Conservation (phyloP, 306 rosid genomes). For the Vigna hirtella region DNA sequence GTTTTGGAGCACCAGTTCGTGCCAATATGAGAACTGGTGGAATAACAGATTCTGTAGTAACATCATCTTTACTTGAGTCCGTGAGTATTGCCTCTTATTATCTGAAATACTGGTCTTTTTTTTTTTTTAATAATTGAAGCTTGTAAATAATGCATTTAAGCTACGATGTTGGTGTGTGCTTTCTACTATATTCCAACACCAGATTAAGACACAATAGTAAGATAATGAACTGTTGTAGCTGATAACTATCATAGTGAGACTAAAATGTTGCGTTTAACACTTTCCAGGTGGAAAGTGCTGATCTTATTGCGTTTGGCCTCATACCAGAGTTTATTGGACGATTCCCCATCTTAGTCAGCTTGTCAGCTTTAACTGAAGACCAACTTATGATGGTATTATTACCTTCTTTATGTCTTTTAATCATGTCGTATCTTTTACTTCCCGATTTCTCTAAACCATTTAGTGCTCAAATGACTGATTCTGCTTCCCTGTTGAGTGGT, state of each 20-base stretch:
- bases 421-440: constrained; percentile 8
- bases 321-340: constrained; percentile 99
- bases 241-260: constrained; percentile 39
- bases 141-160: constrained; percentile 24
- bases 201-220: neutral
- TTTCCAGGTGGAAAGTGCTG: constrained; percentile 95
- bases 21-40: constrained; percentile 85
- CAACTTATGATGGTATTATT: constrained; percentile 87
- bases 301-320: constrained; percentile 95
- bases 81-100: constrained; percentile 56
- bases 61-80: constrained; percentile 88
- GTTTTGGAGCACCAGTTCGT: constrained; percentile 96
- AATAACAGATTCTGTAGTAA: constrained; percentile 68
- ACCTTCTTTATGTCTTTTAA: constrained; percentile 19
- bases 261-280: constrained; percentile 36
- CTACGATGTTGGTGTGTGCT: constrained; percentile 25
- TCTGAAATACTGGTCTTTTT: constrained; percentile 4
- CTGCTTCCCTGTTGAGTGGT: constrained; percentile 21
- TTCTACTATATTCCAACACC: constrained; percentile 18
- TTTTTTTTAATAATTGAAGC: constrained; percentile 1
- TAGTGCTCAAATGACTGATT: constrained; percentile 19
- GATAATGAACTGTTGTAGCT: neutral
- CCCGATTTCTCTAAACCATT: constrained; percentile 11
- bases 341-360: constrained; percentile 90
- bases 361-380: constrained; percentile 88